These are phyloP conservation scores for Schizonepeta tenuifolia DNA, from an alignment of 257 asterid genomes.

Conservation along the genomic window DNA sequence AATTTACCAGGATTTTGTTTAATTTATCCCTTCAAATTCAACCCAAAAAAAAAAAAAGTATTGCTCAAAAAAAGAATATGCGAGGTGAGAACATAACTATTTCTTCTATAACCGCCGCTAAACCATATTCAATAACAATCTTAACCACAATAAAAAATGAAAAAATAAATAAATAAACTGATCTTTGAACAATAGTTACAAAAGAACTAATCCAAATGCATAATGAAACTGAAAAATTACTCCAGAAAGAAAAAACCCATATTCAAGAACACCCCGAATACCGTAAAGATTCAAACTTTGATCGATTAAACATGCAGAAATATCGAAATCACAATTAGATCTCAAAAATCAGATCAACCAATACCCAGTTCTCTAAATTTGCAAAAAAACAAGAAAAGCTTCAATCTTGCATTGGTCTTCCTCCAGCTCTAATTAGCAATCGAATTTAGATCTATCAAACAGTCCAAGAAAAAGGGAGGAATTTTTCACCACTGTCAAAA, in stretches of 20 bases:
- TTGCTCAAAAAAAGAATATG: constrained; percentile 29
- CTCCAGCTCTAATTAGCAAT: constrained; percentile 24
- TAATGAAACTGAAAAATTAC: constrained; percentile 28
- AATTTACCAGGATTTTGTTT: constrained; percentile 16
- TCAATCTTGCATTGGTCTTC: constrained; percentile 52
- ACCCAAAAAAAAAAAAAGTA: constrained; percentile 22
- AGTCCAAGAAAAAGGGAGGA: constrained; percentile 17
- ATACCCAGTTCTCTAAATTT: constrained; percentile 39
- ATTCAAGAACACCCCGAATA: constrained; percentile 30
- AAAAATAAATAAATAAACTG: neutral
- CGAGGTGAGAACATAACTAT: neutral
- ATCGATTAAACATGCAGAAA: constrained; percentile 45
- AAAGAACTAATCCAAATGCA: constrained; percentile 34
- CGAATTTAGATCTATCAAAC: constrained; percentile 51
- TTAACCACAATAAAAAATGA: neutral
- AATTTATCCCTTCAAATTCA: constrained; percentile 30
- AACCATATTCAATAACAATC: constrained; percentile 33
- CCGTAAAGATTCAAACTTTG: constrained; percentile 38
- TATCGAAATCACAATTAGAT: constrained; percentile 47
- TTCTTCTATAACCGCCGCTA: constrained; percentile 15
- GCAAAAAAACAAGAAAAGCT: constrained; percentile 30
- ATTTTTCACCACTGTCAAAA: constrained; percentile 19
- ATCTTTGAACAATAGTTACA: constrained; percentile 31
- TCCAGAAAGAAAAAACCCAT: constrained; percentile 41
- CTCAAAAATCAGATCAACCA: constrained; percentile 66